Evolutionary conservation across 805 yeast species (phyloP).

Genomic region (Blastobotrys terrestris): DNA sequence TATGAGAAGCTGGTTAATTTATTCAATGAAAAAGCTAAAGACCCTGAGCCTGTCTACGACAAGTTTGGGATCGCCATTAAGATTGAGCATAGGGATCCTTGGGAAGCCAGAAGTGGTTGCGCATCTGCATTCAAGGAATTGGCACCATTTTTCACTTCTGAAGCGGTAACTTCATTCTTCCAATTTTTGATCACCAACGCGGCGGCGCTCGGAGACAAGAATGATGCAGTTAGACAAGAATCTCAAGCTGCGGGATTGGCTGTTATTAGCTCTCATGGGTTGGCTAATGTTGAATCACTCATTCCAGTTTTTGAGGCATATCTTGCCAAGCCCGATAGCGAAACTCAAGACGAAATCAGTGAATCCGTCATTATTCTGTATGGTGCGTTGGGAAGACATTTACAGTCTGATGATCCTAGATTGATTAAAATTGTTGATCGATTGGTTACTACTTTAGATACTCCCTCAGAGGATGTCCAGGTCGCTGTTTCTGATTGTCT

Average conservation of each 20-base stretch:
- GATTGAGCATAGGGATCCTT: slow-evolving; percentile 59
- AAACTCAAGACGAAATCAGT: slow-evolving; percentile 54
- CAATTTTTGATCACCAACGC: slow-evolving; percentile 47
- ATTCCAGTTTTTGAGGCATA: slow-evolving; percentile 76
- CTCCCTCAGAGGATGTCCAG: slow-evolving; percentile 89
- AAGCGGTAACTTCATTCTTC: slow-evolving; percentile 49
- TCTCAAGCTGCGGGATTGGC: slow-evolving; percentile 85
- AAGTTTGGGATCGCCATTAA: slow-evolving; percentile 73
- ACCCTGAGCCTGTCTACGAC: slow-evolving; percentile 73
- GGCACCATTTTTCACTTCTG: slow-evolving; percentile 40
- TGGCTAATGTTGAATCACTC: slow-evolving; percentile 58
- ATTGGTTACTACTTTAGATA: slow-evolving; percentile 65
- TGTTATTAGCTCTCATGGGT: slow-evolving; percentile 61
- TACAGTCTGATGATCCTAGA: slow-evolving; percentile 60
- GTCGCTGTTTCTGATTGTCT: slow-evolving; percentile 80
- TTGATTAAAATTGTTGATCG: slow-evolving; percentile 58
- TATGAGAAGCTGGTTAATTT: slow-evolving; percentile 45
- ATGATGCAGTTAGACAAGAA: slow-evolving; percentile 67
- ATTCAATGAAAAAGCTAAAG: slow-evolving; percentile 56
- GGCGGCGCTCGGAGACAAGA: slow-evolving; percentile 67
- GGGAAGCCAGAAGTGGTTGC: slow-evolving; percentile 81
- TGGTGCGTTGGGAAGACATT: slow-evolving; percentile 86
- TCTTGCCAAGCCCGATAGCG: slow-evolving; percentile 33
- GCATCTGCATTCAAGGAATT: slow-evolving; percentile 60
- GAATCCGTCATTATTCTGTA: slow-evolving; percentile 81